Evolutionary conservation across 2,329 filamentous ascomycete genomes (phyloP).

Genomic region (Talaromyces sp.): DNA sequence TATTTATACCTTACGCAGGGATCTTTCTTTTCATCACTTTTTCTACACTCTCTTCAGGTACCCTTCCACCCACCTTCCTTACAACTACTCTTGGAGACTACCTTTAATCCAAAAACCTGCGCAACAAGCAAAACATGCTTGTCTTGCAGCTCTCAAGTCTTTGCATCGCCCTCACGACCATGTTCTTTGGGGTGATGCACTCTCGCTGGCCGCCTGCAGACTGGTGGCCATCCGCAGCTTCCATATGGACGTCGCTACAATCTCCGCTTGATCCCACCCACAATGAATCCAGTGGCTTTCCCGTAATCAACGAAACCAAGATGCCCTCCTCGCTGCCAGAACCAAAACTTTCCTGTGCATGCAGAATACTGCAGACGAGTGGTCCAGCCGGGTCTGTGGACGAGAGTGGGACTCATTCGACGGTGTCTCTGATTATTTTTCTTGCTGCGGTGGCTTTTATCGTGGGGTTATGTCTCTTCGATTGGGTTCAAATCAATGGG

Average conservation of each 20-base stretch:
- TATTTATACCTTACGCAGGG: not conserved
- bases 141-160: not conserved
- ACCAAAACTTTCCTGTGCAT: not conserved
- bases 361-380: not conserved
- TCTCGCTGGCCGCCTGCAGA: not conserved
- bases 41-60: not conserved
- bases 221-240: not conserved
- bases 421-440: not conserved
- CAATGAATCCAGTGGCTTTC: not conserved
- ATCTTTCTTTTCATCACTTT: not conserved
- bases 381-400: not conserved
- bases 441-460: not conserved
- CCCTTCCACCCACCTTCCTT: not conserved
- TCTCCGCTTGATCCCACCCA: not conserved
- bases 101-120: not conserved
- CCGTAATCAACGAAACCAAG: not conserved
- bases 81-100: not conserved
- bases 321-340: not conserved
- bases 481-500: not conserved
- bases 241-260: not conserved
- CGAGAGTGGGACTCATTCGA: not conserved
- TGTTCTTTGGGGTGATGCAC: not conserved
- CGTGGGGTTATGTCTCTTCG: not conserved
- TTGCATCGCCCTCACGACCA: not conserved
- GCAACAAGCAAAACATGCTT: not conserved